phyloP scores from a whole-genome alignment of 2,329 filamentous ascomycete species.

The Sordariomycetes sp. region DNA sequence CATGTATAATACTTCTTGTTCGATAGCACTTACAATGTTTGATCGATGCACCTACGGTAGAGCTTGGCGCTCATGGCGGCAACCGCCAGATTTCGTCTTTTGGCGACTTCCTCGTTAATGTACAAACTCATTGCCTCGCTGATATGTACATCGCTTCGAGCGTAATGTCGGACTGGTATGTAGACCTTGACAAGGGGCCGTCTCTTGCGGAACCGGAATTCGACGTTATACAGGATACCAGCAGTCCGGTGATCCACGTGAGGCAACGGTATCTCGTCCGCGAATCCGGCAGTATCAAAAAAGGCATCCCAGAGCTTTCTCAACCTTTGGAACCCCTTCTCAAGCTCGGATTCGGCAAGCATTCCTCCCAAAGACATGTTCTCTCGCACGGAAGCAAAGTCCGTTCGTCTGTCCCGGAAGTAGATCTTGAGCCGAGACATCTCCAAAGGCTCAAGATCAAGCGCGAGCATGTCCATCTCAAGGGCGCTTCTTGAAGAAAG shows the following conservation, averaged over 20 bases:
- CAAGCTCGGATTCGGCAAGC: conserved; percentile 1
- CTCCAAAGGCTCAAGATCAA: conserved; percentile 17
- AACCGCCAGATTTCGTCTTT: neutral
- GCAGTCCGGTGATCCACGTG: conserved; percentile 18
- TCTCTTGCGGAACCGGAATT: conserved; percentile 11
- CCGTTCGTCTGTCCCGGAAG: conserved; percentile 17
- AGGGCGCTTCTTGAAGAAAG: no score
- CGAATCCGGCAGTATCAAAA: conserved; percentile 2
- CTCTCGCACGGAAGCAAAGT: conserved; percentile 16
- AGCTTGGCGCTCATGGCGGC: neutral
- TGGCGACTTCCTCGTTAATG: neutral
- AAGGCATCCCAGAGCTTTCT: conserved; percentile 10
- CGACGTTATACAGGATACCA: conserved; percentile 23
- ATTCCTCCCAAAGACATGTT: conserved; percentile 13
- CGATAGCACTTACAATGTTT: conserved; percentile 3
- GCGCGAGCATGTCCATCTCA: conserved; percentile 18
- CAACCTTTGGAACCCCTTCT: conserved; percentile 9
- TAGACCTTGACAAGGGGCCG: conserved; percentile 20
- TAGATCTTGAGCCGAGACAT: conserved; percentile 27
- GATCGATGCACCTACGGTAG: neutral
- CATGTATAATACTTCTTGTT: no score
- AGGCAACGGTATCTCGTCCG: conserved; percentile 8
- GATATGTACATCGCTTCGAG: conserved; percentile 7
- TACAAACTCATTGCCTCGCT: neutral
- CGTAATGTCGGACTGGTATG: conserved; percentile 24